Base-by-base conservation (phyloP, 2,329 filamentous ascomycete genomes). In the Clarireedia hainanense region DNA sequence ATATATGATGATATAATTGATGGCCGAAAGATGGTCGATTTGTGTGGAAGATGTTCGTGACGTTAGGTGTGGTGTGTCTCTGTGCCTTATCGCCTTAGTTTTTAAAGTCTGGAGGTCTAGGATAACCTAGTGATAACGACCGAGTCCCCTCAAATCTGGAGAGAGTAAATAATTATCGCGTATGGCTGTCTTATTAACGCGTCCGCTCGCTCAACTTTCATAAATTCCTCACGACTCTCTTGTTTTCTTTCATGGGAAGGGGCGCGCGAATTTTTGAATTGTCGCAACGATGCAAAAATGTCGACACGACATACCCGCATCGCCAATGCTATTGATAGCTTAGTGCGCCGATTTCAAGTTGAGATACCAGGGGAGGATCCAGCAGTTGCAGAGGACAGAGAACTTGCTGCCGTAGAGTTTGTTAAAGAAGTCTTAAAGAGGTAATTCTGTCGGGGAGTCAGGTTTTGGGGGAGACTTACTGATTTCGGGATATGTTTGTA, bases 271-370 rank as follows among this genome's bases (percentile, higher is more conserved):
- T 5, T 24, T 46, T 46, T 27, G 12, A 51, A 52, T 46, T 55
- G n/a, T 59, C 55, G 62, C 61, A 61, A 64, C 57, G 52, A 69
- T 68, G 66, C 64, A 55, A 68, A 51, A 45, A 69, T 69, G 67
- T 68, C 67, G 58, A 64, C 65, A 50, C 60, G 64, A 58, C 62
- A 72, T 61, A 75, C 83, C 71, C 88, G 89, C 75, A 81, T 95
- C 72, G 83, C 86, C 69, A 84, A 84, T 70, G 89, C 88, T 69
- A 84, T 95, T 69, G 83, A 88, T 69, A 85, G 86, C 72, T 79
- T 95, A 68, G 84, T 95, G 68, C 77, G 84, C 65, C 85, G 87
- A 67, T 76, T 92, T 57, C 76, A 94, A 55, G 87, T 88, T 55
- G 75, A 78, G 50, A 78, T 84, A 60, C 77, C 81, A 42, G 74